These are phyloP conservation scores for Penstemon eatonii DNA, from an alignment of 257 asterid species.

Conservation along the genomic window DNA sequence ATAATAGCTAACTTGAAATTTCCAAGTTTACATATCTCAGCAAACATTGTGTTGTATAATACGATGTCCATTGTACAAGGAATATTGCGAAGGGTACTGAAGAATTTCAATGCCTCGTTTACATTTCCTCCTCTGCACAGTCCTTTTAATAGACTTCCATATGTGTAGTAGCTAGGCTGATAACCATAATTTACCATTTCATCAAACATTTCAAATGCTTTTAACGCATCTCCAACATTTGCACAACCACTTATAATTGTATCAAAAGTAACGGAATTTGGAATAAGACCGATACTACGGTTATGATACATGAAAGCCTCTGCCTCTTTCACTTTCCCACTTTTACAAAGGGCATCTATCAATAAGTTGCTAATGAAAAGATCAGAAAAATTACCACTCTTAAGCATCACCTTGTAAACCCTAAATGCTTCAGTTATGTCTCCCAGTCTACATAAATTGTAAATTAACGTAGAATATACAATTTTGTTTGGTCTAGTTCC, in stretches of 20 bases:
- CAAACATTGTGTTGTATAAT: slow-evolving; percentile 61
- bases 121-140: slow-evolving; percentile 65
- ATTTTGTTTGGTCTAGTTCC: slow-evolving; percentile 55
- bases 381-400: slow-evolving; percentile 45
- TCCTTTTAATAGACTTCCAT: slow-evolving; percentile 69
- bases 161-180: slow-evolving; percentile 63
- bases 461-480: slow-evolving; percentile 60
- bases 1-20: slow-evolving; percentile 42
- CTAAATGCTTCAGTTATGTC: slow-evolving; percentile 51
- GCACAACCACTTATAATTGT: slow-evolving; percentile 60
- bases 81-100: slow-evolving; percentile 44
- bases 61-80: slow-evolving; percentile 48
- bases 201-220: slow-evolving; percentile 58
- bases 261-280: slow-evolving; percentile 62
- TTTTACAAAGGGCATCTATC: slow-evolving; percentile 65
- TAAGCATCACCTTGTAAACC: slow-evolving; percentile 52
- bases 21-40: slow-evolving; percentile 55
- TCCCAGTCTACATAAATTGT: slow-evolving; percentile 64
- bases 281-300: slow-evolving; percentile 45
- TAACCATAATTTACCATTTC: slow-evolving; percentile 64
- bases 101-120: slow-evolving; percentile 56
- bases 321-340: slow-evolving; percentile 62
- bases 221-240: slow-evolving; percentile 56
- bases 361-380: slow-evolving; percentile 55
- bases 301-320: slow-evolving; percentile 65